phyloP scores from a whole-genome alignment of 306 rosid genomes.

The Carpinus fangiana region DNA sequence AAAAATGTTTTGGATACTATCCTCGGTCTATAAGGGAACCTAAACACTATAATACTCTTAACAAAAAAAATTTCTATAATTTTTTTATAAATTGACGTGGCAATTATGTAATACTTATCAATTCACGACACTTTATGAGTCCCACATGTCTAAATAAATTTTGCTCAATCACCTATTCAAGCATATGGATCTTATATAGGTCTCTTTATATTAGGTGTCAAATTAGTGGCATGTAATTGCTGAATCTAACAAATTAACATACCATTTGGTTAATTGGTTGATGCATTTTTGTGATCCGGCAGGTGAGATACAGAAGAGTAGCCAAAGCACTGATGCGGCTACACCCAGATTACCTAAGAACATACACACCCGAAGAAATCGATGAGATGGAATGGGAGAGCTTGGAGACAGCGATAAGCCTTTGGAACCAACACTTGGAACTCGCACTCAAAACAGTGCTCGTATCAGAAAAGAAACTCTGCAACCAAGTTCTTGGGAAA shows the following conservation, averaged over 20 bases:
- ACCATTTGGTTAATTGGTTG: neutral
- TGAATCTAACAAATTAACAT: too few species aligned
- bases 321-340: constrained; percentile 86
- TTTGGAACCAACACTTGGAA: constrained; percentile 78
- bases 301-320: constrained; percentile 84
- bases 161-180: too few species aligned
- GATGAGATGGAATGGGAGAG: constrained; percentile 89
- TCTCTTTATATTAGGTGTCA: too few species aligned
- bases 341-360: constrained; percentile 74
- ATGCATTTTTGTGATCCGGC: constrained; percentile 2
- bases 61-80: too few species aligned
- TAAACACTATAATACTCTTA: too few species aligned
- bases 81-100: too few species aligned
- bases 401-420: constrained; percentile 66
- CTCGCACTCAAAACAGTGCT: constrained; percentile 67
- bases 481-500: constrained; percentile 54
- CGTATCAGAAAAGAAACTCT: constrained; percentile 67
- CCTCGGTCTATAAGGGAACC: too few species aligned
- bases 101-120: too few species aligned
- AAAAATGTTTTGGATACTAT: too few species aligned
- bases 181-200: too few species aligned
- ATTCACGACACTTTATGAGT: too few species aligned
- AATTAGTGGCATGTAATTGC: too few species aligned
- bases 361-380: constrained; percentile 69
- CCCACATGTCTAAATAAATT: neutral